A percentile compares a stretch with the other conserved stretches of the same genome.
phyloP scores from a whole-genome alignment of 768 basidiomycete genomes.

The Collybia nuda region DNA sequence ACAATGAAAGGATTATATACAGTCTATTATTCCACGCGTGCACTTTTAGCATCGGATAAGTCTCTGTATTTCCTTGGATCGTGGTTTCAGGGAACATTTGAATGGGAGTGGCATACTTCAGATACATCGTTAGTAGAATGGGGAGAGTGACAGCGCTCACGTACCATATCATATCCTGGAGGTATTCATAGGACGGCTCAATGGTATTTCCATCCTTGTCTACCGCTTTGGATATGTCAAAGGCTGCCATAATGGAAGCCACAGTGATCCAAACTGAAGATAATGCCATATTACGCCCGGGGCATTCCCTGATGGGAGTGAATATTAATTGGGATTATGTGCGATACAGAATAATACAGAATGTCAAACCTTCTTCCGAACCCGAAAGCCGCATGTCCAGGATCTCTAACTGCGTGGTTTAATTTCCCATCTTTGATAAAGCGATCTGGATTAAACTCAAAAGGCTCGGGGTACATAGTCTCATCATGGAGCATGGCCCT shows the following conservation, averaged over 20 bases:
- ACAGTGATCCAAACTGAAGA: constrained; percentile 28
- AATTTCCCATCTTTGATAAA: constrained; percentile 28
- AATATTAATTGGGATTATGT: background rate
- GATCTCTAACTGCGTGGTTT: constrained; percentile 15
- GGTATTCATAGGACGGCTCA: constrained; percentile 10
- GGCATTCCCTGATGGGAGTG: constrained; percentile 24
- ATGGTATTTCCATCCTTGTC: constrained; percentile 16
- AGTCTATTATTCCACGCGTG: too few species aligned
- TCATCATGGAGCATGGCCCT: constrained; percentile 36
- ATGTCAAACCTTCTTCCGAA: constrained; percentile 18
- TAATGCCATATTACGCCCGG: constrained; percentile 33
- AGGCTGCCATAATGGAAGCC: constrained; percentile 27
- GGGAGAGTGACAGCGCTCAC: background rate
- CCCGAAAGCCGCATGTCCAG: constrained; percentile 18
- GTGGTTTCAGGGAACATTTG: constrained; percentile 6
- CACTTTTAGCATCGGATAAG: too few species aligned
- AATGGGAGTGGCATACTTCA: constrained; percentile 6
- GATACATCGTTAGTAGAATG: background rate
- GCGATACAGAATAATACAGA: too few species aligned
- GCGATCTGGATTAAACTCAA: constrained; percentile 34
- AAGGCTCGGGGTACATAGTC: constrained; percentile 29
- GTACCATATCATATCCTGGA: constrained; percentile 3
- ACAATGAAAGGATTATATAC: too few species aligned
- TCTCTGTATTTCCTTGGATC: background rate
- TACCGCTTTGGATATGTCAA: constrained; percentile 22